Evolutionary conservation across 2,329 filamentous ascomycete species (phyloP).

Genomic region (Leptographium radiaticola): DNA sequence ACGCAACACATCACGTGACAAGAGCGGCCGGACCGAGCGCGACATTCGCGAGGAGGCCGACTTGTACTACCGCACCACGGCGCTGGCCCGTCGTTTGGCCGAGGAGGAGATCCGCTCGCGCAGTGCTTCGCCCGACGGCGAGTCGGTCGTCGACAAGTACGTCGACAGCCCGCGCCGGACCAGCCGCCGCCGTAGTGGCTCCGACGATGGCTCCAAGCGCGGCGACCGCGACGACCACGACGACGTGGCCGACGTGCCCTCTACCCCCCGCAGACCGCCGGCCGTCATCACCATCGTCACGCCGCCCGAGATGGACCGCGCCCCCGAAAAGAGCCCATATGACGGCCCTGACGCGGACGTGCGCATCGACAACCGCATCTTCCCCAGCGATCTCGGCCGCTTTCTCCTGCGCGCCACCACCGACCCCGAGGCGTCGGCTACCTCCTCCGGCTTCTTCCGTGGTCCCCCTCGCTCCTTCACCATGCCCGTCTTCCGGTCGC

Average conservation of each 20-base stretch:
- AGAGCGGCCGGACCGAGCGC: constrained; percentile 10
- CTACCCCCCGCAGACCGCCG: constrained; percentile 17
- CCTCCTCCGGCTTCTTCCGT: background rate
- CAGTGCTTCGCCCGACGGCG: constrained; percentile 31
- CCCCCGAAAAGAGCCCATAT: constrained; percentile 34
- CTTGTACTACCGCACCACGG: constrained; percentile 41
- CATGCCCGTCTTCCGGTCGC: constrained; percentile 26
- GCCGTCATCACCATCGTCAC: constrained; percentile 36
- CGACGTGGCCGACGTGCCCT: background rate
- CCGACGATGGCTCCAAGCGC: too few relatives aligned
- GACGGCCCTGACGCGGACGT: constrained; percentile 52
- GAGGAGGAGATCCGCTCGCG: constrained; percentile 41
- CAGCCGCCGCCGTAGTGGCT: background rate
- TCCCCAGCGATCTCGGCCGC: constrained; percentile 33
- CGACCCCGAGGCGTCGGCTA: constrained; percentile 10
- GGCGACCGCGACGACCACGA: constrained; percentile 36
- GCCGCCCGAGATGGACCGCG: constrained; percentile 36
- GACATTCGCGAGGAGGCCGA: constrained; percentile 40
- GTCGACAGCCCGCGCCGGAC: constrained; percentile 12
- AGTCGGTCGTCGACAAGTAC: constrained; percentile 44
- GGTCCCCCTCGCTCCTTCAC: constrained; percentile 10
- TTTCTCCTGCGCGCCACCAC: constrained; percentile 19
- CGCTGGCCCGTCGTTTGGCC: constrained; percentile 38
- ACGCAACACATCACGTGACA: constrained; percentile 7
- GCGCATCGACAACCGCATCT: constrained; percentile 43